Conservation (phyloP, 2,329 filamentous ascomycete genomes). For the Sarocladiaceae sp. region DNA sequence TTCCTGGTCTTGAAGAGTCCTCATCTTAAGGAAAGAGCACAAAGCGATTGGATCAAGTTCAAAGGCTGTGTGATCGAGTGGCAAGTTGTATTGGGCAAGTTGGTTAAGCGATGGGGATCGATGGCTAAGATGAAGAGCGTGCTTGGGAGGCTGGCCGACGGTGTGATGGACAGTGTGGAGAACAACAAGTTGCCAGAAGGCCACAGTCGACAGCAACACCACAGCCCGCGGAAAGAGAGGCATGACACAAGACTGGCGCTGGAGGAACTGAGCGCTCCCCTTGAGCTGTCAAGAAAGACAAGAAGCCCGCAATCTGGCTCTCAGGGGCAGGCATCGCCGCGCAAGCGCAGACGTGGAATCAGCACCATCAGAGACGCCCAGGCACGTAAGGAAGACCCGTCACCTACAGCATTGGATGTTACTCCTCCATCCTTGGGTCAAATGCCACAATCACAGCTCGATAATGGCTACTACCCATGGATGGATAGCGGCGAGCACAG, state of each 20-base stretch:
- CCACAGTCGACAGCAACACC: background rate
- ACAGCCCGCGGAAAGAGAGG: background rate
- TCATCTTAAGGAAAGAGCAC: constrained; percentile 10
- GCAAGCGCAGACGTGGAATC: background rate
- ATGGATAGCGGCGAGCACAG: background rate
- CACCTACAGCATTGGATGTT: background rate
- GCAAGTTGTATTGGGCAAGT: constrained; percentile 15
- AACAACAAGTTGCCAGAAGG: constrained; percentile 5
- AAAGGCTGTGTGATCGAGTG: constrained; percentile 20
- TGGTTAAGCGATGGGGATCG: constrained; percentile 16
- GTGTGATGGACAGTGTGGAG: constrained; percentile 12
- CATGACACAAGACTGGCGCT: background rate
- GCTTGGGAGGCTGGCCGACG: constrained; percentile 13
- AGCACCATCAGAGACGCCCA: background rate
- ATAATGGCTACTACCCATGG: background rate
- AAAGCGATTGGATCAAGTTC: constrained; percentile 17
- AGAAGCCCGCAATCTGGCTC: background rate
- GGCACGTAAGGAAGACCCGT: background rate
- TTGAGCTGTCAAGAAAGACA: background rate
- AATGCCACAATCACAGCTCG: background rate
- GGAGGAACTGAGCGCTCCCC: constrained; percentile 2
- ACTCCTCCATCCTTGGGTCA: background rate
- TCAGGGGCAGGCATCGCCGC: background rate
- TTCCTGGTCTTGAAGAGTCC: constrained; percentile 16
- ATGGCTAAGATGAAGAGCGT: constrained; percentile 13